Conservation (phyloP, 257 asterid genomes). For the Penstemon newberryi region DNA sequence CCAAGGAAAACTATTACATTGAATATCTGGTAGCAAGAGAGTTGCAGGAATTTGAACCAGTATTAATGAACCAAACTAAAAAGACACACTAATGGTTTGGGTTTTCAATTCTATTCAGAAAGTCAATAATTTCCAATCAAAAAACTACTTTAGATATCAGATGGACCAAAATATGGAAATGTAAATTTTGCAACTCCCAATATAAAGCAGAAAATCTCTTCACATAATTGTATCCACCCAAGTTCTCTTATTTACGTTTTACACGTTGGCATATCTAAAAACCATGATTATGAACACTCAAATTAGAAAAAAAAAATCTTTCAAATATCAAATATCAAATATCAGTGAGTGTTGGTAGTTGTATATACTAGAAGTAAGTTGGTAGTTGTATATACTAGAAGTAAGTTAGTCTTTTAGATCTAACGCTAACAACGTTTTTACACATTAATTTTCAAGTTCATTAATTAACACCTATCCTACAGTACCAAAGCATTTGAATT, state of each 20-base stretch:
- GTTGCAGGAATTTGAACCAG: not conserved
- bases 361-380: too few relatives aligned
- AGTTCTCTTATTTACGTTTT: not conserved
- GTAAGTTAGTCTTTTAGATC: too few relatives aligned
- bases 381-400: too few relatives aligned
- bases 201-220: not conserved
- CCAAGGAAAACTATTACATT: constrained; percentile 27
- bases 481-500: too few relatives aligned
- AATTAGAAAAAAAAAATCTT: too few relatives aligned
- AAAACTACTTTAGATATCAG: not conserved
- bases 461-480: too few relatives aligned
- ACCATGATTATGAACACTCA: too few relatives aligned
- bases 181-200: not conserved
- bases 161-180: not conserved
- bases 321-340: too few relatives aligned
- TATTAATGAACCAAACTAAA: not conserved
- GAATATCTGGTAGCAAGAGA: constrained; percentile 10
- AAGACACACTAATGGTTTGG: not conserved
- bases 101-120: not conserved
- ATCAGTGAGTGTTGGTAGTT: too few relatives aligned
- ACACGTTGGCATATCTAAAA: not conserved
- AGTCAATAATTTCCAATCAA: not conserved
- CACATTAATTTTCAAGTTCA: too few relatives aligned
- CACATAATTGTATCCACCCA: not conserved
- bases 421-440: too few relatives aligned